phyloP scores from a whole-genome alignment of 768 basidiomycete genomes.

The Suillus americanus region DNA sequence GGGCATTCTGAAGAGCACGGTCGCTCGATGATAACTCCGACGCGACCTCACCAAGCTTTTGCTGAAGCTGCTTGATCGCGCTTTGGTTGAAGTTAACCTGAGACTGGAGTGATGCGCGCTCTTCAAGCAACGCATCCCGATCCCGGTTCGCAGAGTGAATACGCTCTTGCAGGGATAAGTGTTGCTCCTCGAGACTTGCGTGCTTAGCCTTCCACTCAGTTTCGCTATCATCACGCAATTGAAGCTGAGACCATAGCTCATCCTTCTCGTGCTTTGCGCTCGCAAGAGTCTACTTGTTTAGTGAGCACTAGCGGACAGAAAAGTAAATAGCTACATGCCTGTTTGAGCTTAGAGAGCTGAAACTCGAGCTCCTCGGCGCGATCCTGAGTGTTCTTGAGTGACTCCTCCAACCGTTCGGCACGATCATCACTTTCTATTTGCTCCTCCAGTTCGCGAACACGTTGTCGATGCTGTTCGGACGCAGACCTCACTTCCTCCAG shows the following conservation, averaged over 20 bases:
- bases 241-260: slow-evolving; percentile 47
- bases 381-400: slow-evolving; percentile 76
- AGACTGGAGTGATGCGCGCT: slow-evolving; percentile 49
- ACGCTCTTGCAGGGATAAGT: slow-evolving; percentile 39
- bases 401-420: slow-evolving; percentile 68
- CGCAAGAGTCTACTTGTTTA: slow-evolving; percentile 46
- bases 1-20: slow-evolving; percentile 57
- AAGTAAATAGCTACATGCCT: slow-evolving; percentile 43
- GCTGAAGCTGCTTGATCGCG: slow-evolving; percentile 52
- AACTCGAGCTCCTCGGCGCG: slow-evolving; percentile 83
- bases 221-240: slow-evolving; percentile 41
- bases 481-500: slow-evolving; percentile 52
- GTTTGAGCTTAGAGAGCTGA: slow-evolving; percentile 75
- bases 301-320: background rate
- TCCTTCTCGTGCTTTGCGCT: slow-evolving; percentile 65
- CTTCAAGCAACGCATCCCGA: slow-evolving; percentile 46
- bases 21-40: slow-evolving; percentile 52
- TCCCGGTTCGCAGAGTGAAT: slow-evolving; percentile 46
- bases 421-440: slow-evolving; percentile 84
- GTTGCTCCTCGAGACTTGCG: slow-evolving; percentile 43
- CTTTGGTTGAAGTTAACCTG: slow-evolving; percentile 46
- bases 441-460: slow-evolving; percentile 73
- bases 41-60: slow-evolving; percentile 55
- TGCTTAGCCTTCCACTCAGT: slow-evolving; percentile 48
- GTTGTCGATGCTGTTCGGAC: slow-evolving; percentile 53